Percentiles rank a stretch among this genome's conserved stretches.
Conservation (phyloP, 768 basidiomycete species). For the Amanita polypyramis region DNA sequence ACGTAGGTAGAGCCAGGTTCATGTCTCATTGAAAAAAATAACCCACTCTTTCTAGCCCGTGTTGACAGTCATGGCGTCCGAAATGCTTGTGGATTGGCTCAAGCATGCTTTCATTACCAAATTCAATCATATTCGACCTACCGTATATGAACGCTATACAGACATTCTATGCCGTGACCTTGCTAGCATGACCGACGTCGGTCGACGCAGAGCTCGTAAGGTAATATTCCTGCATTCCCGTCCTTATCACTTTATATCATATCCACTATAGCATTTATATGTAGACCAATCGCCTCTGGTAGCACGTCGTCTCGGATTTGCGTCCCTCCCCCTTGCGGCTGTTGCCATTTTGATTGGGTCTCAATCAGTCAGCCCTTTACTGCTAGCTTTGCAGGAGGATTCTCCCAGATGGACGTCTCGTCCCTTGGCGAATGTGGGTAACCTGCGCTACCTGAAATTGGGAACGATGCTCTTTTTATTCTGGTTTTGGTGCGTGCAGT, state of each 20-base stretch:
- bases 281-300: slow-evolving; percentile 95
- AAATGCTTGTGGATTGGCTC: slow-evolving; percentile 95
- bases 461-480: slow-evolving; percentile 49
- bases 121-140: slow-evolving; percentile 95
- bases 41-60: slow-evolving; percentile 54
- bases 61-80: slow-evolving; percentile 80
- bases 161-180: slow-evolving; percentile 95
- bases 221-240: slow-evolving; percentile 21
- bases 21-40: not conserved
- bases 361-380: slow-evolving; percentile 56
- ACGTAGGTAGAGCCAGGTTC: slow-evolving; percentile 38
- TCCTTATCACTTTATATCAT: slow-evolving; percentile 1
- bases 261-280: slow-evolving; percentile 58
- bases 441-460: slow-evolving; percentile 53
- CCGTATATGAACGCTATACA: slow-evolving; percentile 89
- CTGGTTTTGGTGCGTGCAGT: slow-evolving; percentile 73
- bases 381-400: slow-evolving; percentile 26
- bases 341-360: slow-evolving; percentile 68
- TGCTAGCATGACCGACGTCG: slow-evolving; percentile 64
- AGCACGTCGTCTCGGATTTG: slow-evolving; percentile 88
- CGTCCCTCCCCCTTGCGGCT: slow-evolving; percentile 84
- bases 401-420: slow-evolving; percentile 27
- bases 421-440: slow-evolving; percentile 35
- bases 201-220: slow-evolving; percentile 60
- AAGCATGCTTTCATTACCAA: slow-evolving; percentile 99